These are phyloP conservation scores for Talaromyces pinophilus DNA, from an alignment of 2,329 filamentous ascomycete species.

Conservation along the genomic window DNA sequence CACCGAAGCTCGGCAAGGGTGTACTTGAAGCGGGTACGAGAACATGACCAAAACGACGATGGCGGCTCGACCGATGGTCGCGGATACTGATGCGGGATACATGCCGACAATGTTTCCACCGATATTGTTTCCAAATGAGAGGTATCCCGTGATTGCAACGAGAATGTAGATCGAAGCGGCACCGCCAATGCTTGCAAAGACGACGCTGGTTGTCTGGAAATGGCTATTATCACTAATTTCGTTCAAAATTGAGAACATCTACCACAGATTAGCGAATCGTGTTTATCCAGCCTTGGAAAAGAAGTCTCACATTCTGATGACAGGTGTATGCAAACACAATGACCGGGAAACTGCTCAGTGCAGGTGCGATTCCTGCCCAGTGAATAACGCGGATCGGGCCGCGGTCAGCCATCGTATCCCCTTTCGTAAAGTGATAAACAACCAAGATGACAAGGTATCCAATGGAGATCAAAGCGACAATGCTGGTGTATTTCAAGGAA, in stretches of 20 bases:
- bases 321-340: conserved; percentile 99
- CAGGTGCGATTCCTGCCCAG: conserved; percentile 76
- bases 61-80: conserved; percentile 89
- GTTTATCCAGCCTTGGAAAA: too few species aligned
- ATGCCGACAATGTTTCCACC: conserved; percentile 91
- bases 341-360: conserved; percentile 84
- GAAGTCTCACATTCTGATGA: conserved; percentile 77
- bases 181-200: conserved; percentile 80
- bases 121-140: conserved; percentile 90
- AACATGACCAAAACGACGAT: conserved; percentile 97
- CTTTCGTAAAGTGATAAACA: conserved; percentile 81
- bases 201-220: conserved; percentile 73
- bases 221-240: conserved; percentile 87
- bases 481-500: conserved; percentile 94
- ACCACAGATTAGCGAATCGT: conserved; percentile 25
- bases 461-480: conserved; percentile 88
- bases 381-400: conserved; percentile 73
- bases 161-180: conserved; percentile 86
- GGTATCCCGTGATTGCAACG: conserved; percentile 90
- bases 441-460: conserved; percentile 91
- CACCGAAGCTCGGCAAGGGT: conserved; percentile 92
- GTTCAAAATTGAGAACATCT: conserved; percentile 99
- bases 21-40: conserved; percentile 91
- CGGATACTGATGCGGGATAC: conserved; percentile 76
- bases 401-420: conserved; percentile 72